These are phyloP conservation scores for Cenchrus fungigraminus DNA, from an alignment of 176 grass and related monocot genomes.

Conservation along the genomic window DNA sequence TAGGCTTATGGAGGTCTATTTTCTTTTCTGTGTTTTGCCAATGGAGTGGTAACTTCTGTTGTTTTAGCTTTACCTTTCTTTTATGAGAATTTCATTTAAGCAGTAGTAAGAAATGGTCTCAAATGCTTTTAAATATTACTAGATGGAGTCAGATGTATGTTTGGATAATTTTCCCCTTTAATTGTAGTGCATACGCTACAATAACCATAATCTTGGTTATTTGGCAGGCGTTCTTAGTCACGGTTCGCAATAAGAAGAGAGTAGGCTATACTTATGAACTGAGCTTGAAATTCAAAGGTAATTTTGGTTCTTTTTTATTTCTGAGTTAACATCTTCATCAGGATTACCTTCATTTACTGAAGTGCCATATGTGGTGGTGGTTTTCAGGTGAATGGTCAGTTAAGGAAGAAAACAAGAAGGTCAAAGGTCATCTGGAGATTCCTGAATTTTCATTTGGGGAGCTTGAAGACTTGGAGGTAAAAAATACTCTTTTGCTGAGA, in stretches of 20 bases:
- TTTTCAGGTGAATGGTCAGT: constrained; percentile 64
- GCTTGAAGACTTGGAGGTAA: constrained; percentile 76
- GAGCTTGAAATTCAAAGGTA: constrained; percentile 75
- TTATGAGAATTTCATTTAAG: constrained; percentile 1
- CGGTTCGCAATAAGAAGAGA: constrained; percentile 72
- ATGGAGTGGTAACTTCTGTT: neutral
- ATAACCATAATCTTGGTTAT: neutral
- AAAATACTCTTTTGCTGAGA: neutral
- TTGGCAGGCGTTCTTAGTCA: constrained; percentile 68
- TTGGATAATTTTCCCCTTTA: neutral
- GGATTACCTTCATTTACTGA: neutral
- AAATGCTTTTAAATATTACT: neutral
- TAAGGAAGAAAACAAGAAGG: constrained; percentile 56
- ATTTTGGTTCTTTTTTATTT: neutral
- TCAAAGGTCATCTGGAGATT: constrained; percentile 70
- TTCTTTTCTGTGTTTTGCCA: neutral
- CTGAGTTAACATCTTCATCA: neutral
- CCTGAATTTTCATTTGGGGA: constrained; percentile 89
- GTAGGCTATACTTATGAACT: constrained; percentile 75
- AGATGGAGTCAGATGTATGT: neutral
- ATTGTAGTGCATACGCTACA: neutral
- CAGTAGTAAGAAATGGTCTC: neutral
- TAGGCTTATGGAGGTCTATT: neutral
- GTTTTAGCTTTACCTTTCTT: neutral
- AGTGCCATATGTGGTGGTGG: neutral